phyloP scores from a whole-genome alignment of 2,329 filamentous ascomycete species.

The Coleophoma eucalyptorum region DNA sequence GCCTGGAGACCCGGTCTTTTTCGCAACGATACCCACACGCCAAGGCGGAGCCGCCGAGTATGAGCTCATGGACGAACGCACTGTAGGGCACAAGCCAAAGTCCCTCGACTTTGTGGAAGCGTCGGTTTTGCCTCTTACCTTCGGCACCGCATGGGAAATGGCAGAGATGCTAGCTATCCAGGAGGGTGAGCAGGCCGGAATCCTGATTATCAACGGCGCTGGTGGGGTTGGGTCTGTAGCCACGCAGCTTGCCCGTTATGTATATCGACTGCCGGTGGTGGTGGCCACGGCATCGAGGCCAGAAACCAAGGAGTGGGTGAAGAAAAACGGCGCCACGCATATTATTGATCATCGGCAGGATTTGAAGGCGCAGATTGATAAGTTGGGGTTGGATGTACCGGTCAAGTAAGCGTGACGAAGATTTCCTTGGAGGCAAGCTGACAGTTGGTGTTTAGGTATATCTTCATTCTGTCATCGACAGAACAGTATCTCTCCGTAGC shows the following conservation, averaged over 20 bases:
- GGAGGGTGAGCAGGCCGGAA: constrained; percentile 21
- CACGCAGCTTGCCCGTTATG: constrained; percentile 36
- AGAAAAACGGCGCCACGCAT: constrained; percentile 37
- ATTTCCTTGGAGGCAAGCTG: neutral
- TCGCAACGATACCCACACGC: constrained; percentile 31
- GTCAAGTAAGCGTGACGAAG: constrained; percentile 30
- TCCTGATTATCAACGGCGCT: constrained; percentile 42
- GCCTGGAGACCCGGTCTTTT: constrained; percentile 39
- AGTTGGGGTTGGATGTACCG: constrained; percentile 30
- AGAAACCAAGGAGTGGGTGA: constrained; percentile 34
- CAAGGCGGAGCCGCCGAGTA: constrained; percentile 39
- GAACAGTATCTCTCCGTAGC: constrained; percentile 35
- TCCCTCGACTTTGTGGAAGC: constrained; percentile 33
- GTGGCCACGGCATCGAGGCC: constrained; percentile 37
- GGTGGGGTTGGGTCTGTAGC: constrained; percentile 41
- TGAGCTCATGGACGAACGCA: constrained; percentile 35
- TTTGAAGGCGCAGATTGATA: constrained; percentile 31
- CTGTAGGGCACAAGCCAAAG: constrained; percentile 34
- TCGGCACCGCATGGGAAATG: constrained; percentile 39
- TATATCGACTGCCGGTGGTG: constrained; percentile 36
- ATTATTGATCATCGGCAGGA: constrained; percentile 38
- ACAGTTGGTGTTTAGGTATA: constrained; percentile 1
- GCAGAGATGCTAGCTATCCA: constrained; percentile 34
- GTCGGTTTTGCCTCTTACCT: constrained; percentile 39
- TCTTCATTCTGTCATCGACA: constrained; percentile 36